phyloP scores from a whole-genome alignment of 805 yeast species.

The Candida fluviatilis region DNA sequence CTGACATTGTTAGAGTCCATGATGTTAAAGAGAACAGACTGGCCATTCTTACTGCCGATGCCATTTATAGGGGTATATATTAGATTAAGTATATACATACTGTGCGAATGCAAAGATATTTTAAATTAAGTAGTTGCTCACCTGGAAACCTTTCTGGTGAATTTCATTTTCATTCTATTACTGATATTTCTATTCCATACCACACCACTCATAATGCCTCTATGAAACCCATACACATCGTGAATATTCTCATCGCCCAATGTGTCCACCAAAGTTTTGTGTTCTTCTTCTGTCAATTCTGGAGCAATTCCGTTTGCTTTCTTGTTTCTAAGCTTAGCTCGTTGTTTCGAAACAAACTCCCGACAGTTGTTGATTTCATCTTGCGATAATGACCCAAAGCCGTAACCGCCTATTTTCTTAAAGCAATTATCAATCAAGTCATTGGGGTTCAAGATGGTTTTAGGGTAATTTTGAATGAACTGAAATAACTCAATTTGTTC shows the following conservation, averaged over 20 bases:
- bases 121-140: background rate
- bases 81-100: background rate
- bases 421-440: conserved; percentile 69
- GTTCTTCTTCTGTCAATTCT: conserved; percentile 37
- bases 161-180: conserved; percentile 45
- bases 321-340: conserved; percentile 36
- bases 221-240: conserved; percentile 42
- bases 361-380: conserved; percentile 78
- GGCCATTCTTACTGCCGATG: conserved; percentile 62
- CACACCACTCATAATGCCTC: conserved; percentile 49
- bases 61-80: conserved; percentile 46
- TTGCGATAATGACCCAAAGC: conserved; percentile 71
- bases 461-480: conserved; percentile 79
- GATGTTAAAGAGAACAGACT: conserved; percentile 57
- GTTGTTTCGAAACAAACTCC: conserved; percentile 65
- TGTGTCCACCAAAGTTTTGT: conserved; percentile 21
- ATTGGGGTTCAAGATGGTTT: conserved; percentile 63
- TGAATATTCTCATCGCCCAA: conserved; percentile 29
- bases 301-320: conserved; percentile 25
- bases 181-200: conserved; percentile 61
- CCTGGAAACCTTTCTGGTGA: conserved; percentile 14
- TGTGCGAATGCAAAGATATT: background rate
- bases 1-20: conserved; percentile 86
- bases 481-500: conserved; percentile 64
- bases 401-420: conserved; percentile 60